Base-by-base conservation (phyloP, 2,329 filamentous ascomycete species). In the Nakataea oryzae region DNA sequence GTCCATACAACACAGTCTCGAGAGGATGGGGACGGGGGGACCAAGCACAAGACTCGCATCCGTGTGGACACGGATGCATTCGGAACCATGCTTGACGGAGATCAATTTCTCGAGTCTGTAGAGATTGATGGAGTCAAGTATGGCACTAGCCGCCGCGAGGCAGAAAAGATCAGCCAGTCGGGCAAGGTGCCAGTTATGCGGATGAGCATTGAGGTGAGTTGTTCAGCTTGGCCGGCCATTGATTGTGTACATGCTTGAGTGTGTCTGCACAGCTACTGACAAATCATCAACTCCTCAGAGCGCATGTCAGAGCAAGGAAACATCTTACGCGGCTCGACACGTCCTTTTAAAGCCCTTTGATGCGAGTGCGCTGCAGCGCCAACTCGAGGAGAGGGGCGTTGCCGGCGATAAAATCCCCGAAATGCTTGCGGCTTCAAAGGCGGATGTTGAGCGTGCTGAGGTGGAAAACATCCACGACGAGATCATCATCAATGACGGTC, bases 151-250 rank as follows among this genome's bases (percentile, higher is more conserved):
- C 75, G 75, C 64, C 82, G 79, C 63, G 74, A 75, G 2, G 75
- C 86, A 1, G 81, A 84, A 21, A 75, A 75, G 14, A 75, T 86
- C 28, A 72, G 75, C 24, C 79, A 82, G 57, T 70, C 75, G 11
- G 82, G 81, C 54, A 86, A 86, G 70, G 82, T 93, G 32, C 80
- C 85, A 1, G 66, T 87, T 3, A 76, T 86, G 66, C 75, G 79
- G 64, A 74, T 86, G 67, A 78, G 81, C 62, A 68, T 74, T 21
- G 78, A 84, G 69, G 84, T 85, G 76, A 73, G 76, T 70, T 62
- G 29, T 50, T n/a, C 14, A 41, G 32, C 61, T 61, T 47, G 24
- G n/a, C 8, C 41, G 3, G 21, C 9, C 61, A 26, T 24, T 29
- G 58, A 21, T 27, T 56, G 57, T 54, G 54, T 69, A 58, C 56